Evolutionary conservation across 2,329 filamentous ascomycete genomes (phyloP), one percentile per base, ranked within the genome.

Genomic region (Colletotrichum kahawae): DNA sequence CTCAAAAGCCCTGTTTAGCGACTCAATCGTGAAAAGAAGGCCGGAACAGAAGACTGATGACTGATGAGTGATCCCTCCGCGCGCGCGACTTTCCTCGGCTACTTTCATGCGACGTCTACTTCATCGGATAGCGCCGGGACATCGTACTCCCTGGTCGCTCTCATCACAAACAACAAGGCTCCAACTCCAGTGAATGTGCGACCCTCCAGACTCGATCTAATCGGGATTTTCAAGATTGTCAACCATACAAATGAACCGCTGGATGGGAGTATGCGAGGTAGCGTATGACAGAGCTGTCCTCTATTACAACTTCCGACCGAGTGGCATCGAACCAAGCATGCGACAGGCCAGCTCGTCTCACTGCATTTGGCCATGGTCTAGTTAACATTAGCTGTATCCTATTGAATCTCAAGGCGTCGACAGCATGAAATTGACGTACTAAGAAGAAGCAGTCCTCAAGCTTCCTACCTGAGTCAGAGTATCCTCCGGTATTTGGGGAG

Each of bases 181-280:
- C 24, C 24, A 27, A 27, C 4, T 27, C 24, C 24, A 27, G 24
- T 5, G 24, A 4, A 5, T 5, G 5, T 27, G 24, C 43, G n/a
- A 10, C 0, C n/a, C 7, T 51, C 43, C 43, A 13, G 43, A 51
- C n/a, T 51, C n/a, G 43, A n/a, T n/a, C n/a, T 21, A 7, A 7
- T 51, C 6, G 43, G n/a, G 10, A 2, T 21, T 21, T 51, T n/a
- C n/a, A 51, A 1, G 43, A 0, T n/a, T 10, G 4, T 51, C 0
- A 0, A 0, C 12, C n/a, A 51, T 21, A 4, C 10, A 51, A 3
- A 1, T 0, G n/a, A 51, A 51, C 43, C 21, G 43, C 1, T 10
- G 7, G 10, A 51, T 51, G n/a, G 12, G 16, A n/a, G 10, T 13
- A 21, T 13, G 21, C 12, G n/a, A 51, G n/a, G 13, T 24, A 13